Evolutionary conservation across 2,329 filamentous ascomycete species (phyloP), one percentile per base, ranked within the genome.

Genomic region (Cyphellophora europaea): DNA sequence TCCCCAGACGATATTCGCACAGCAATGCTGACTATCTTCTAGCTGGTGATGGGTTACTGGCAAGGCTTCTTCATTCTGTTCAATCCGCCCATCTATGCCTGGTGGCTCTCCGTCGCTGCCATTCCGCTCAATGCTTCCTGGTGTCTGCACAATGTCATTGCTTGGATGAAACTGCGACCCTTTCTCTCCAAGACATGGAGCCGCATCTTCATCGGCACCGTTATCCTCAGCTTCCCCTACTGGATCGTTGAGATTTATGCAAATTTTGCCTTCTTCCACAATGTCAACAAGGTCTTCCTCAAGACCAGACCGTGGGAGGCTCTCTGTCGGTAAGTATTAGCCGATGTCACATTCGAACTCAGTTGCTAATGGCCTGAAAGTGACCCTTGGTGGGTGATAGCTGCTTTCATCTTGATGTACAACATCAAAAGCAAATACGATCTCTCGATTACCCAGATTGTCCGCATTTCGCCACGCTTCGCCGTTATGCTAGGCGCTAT

Each of bases 351-450:
- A n/a, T n/a, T n/a, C n/a, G n/a, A n/a, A n/a, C n/a, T n/a, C n/a
- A 30, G 17, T 23, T 37, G 17, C 25, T 17, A 18, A 6, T 15
- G 12, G 25, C 25, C n/a, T n/a, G n/a, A n/a, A n/a, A 60, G 60
- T 3, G 73, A 77, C 42, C 73, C 73, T 0, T 77, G 72, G 73
- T 77, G 73, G 73, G 67, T 77, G 15, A 67, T 71, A 36, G 72
- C 71, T 0, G 66, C 64, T 1, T 42, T 65, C 30, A 67, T 62
- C 21, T 56, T 77, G 5, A 65, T 77, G 40, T 75, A 65, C 58
- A 71, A 71, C 38, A 74, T 77, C 51, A 71, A 69, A 42, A 64
- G 58, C 6, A 67, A 68, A 16, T 77, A 77, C 53, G 69, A 74
- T 30, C 71, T 80, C 42, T 64, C 65, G 2, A 54, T 74, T 19